Evolutionary conservation across 768 basidiomycete genomes (phyloP), one percentile per base, ranked within the genome.

Genomic region (Russula brevipes): DNA sequence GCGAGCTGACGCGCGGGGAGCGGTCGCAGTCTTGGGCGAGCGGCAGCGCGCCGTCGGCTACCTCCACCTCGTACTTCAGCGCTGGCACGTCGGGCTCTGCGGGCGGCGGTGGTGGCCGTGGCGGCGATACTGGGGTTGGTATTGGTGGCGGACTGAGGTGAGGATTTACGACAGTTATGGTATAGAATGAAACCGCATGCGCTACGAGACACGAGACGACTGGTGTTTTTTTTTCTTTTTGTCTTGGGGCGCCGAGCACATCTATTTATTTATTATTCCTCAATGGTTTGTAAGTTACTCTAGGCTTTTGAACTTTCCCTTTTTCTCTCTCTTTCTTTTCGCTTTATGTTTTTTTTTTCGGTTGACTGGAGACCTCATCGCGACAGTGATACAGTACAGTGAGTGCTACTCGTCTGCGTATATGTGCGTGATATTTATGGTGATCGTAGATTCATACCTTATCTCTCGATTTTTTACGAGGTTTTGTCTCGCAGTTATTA

Each of bases 11-110:
- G 33, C 17, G 47, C 47, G 7, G 45, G 5, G 54, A 51, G 47
- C 31, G 58, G 39, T n/a, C 63, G 12, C 54, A 47, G 35, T 64
- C 63, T 2, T 59, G 52, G 63, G 31, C 53, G 24, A 24, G 24
- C 5, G 14, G 41, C 41, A 42, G 14, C 41, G 11, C 41, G 41
- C 41, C 41, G 12, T 42, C 41, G 11, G 41, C 41, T 14, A 42
- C 41, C 41, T 42, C 41, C 10, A 42, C 24, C 24, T 24, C 41
- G 41, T 42, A 42, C 4, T 11, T 42, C 41, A 42, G 8, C 4
- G 41, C 16, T 14, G 16, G 41, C 12, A 64, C 63, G 35, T 46
- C 55, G 1, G 47, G 47, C 33, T 64, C 63, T 0, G 36, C 52
- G 17, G 11, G 33, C 2, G 49, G 41, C 3, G 35, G 10, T 12